A percentile compares a stretch with the other conserved stretches of the same genome.
Evolutionary conservation across 495 filamentous ascomycete genomes (phyloP).

Genomic region (Viridothelium virens): DNA sequence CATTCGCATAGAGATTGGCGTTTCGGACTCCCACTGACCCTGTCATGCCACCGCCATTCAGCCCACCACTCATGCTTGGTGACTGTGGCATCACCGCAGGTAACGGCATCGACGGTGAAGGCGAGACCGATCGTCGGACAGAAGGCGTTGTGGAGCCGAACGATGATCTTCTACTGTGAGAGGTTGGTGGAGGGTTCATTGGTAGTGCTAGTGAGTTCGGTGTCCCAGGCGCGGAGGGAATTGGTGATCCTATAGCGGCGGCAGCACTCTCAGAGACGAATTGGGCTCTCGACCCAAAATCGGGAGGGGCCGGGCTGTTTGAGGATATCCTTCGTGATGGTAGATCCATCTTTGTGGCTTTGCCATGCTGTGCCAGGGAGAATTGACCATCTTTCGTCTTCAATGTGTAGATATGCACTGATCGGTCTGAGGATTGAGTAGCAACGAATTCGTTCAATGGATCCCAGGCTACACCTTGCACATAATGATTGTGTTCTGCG

Average conservation of each 20-base stretch:
- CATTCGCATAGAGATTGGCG: constrained; percentile 89
- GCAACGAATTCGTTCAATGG: constrained; percentile 96
- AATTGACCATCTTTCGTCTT: constrained; percentile 97
- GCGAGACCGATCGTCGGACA: constrained; percentile 80
- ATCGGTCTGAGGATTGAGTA: constrained; percentile 95
- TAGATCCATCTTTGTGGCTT: constrained; percentile 79
- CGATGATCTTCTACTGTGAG: constrained; percentile 86
- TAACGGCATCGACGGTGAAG: constrained; percentile 88
- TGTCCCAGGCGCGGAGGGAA: constrained; percentile 88
- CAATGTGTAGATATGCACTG: constrained; percentile 92
- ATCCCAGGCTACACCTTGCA: constrained; percentile 98
- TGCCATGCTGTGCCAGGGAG: constrained; percentile 68
- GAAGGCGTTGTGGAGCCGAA: constrained; percentile 77
- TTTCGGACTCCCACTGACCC: constrained; percentile 66
- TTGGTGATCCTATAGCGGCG: constrained; percentile 66
- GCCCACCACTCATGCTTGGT: constrained; percentile 54
- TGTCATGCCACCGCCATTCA: constrained; percentile 40
- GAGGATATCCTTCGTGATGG: constrained; percentile 84
- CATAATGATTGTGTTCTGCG: constrained; percentile 97
- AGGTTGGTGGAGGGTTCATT: constrained; percentile 93
- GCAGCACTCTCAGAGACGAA: constrained; percentile 50
- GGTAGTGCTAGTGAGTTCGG: constrained; percentile 81
- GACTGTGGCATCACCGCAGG: constrained; percentile 95
- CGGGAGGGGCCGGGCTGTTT: constrained; percentile 85
- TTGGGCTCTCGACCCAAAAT: constrained; percentile 51